Evolutionary conservation across 768 basidiomycete genomes (phyloP), one percentile per base, ranked within the genome.

Genomic region (Suillus sp.): DNA sequence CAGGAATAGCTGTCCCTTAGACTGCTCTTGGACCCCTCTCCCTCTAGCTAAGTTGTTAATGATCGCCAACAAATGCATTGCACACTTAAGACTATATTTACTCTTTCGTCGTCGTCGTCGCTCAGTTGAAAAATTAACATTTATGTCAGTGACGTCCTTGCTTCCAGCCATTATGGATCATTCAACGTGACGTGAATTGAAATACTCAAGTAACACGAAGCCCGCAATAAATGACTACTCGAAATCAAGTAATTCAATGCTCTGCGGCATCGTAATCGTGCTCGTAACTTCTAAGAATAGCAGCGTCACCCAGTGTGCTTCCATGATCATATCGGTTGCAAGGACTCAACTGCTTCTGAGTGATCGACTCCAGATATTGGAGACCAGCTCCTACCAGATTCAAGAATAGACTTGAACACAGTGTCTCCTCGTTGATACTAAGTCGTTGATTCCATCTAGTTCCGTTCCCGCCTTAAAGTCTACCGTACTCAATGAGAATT

Each of bases 1-100:
- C 71, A 30, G 74, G 73, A 4, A 48, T 73, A 22, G 64, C 62
- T 30, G 40, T 73, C 1, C 73, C 64, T 50, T 51, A 45, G 59
- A 40, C 6, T 57, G 13, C 18, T 27, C 13, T 38, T 25, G 35
- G 37, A 25, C 8, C 25, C 2, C 6, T 47, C 13, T 47, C 13
- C 13, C 22, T 25, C 13, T 25, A 25, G 13, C 14, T 16, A 4
- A 27, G 16, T 7, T 14, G 25, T 9, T 27, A 4, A n/a, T n/a
- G n/a, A 25, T 25, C 43, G n/a, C 10, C 20, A n/a, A 20, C 10
- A 1, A 22, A 16, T 48, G 48, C 27, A 48, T 48, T 48, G 25
- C 7, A 3, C 7, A 48, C 14, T 16, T 47, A 3, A 3, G n/a
- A 22, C 22, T 22, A 14, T 7, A 25, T 10, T 14, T 14, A 22